Evolutionary conservation across 2,329 filamentous ascomycete genomes (phyloP).

Genomic region (Dothideomycetes sp.): DNA sequence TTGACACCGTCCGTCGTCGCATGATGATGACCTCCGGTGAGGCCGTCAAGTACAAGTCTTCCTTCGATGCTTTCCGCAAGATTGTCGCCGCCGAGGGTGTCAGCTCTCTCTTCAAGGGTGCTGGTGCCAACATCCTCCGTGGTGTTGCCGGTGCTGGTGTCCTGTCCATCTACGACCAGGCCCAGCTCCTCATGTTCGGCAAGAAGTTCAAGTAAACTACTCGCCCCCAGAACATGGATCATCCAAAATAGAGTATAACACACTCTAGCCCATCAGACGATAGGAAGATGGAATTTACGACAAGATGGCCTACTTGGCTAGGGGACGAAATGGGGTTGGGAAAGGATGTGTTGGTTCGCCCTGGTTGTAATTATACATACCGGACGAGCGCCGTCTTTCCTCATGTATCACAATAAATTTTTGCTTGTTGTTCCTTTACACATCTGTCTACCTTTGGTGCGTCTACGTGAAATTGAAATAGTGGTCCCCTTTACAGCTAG

Average conservation of each 20-base stretch:
- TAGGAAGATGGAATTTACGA: constrained; percentile 2
- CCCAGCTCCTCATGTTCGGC: constrained; percentile 97
- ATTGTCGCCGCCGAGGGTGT: constrained; percentile 97
- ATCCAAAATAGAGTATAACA: background rate
- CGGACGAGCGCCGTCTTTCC: constrained; percentile 8
- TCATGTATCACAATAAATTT: constrained; percentile 11
- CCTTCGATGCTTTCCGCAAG: constrained; percentile 88
- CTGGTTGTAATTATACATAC: constrained; percentile 11
- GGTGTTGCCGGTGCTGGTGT: constrained; percentile 99
- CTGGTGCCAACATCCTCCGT: constrained; percentile 99
- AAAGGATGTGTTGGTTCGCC: constrained; percentile 23
- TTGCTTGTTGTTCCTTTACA: background rate
- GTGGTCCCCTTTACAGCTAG: no score
- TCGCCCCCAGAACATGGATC: constrained; percentile 2
- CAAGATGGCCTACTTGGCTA: constrained; percentile 8
- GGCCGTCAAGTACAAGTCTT: constrained; percentile 99
- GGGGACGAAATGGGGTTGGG: constrained; percentile 6
- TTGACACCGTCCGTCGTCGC: constrained; percentile 99
- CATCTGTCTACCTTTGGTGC: background rate
- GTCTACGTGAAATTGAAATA: background rate
- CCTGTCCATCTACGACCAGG: constrained; percentile 99
- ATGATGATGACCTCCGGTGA: constrained; percentile 99
- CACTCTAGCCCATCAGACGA: constrained; percentile 7
- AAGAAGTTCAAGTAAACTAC: constrained; percentile 79
- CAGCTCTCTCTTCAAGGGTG: constrained; percentile 99